These are phyloP conservation scores for Suillus weaverae DNA, from an alignment of 768 basidiomycete genomes.

Conservation along the genomic window DNA sequence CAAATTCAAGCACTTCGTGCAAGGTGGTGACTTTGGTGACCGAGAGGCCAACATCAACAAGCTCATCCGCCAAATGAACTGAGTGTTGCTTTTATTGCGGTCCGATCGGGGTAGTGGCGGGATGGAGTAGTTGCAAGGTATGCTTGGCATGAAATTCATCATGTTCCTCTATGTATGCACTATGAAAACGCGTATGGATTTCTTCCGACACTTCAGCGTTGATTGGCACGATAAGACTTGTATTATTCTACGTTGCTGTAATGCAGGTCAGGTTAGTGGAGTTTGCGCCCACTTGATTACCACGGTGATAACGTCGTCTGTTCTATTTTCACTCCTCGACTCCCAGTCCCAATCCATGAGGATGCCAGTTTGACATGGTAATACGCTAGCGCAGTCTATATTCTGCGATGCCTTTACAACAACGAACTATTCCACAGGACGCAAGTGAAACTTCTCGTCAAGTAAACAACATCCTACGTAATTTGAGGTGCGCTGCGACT, in stretches of 20 bases:
- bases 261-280: background rate
- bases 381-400: background rate
- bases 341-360: background rate
- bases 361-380: background rate
- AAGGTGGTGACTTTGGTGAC: slow-evolving; percentile 98
- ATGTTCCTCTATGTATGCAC: slow-evolving; percentile 27
- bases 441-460: slow-evolving; percentile 16
- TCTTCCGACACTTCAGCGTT: slow-evolving; percentile 5
- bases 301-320: background rate
- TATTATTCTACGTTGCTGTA: slow-evolving; percentile 2
- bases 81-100: slow-evolving; percentile 19
- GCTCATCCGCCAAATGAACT: slow-evolving; percentile 96
- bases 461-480: slow-evolving; percentile 30
- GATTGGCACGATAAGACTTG: background rate
- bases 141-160: slow-evolving; percentile 31
- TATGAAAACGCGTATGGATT: slow-evolving; percentile 30
- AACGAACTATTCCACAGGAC: background rate
- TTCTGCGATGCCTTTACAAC: background rate
- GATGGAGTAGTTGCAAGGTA: slow-evolving; percentile 24
- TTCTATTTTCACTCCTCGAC: slow-evolving; percentile 1
- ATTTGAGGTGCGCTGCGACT: slow-evolving; percentile 24
- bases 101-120: slow-evolving; percentile 9
- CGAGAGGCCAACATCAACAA: slow-evolving; percentile 97
- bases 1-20: slow-evolving; percentile 96
- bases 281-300: background rate